Conservation (phyloP, 768 basidiomycete genomes). For the Tephrocybe rancida region DNA sequence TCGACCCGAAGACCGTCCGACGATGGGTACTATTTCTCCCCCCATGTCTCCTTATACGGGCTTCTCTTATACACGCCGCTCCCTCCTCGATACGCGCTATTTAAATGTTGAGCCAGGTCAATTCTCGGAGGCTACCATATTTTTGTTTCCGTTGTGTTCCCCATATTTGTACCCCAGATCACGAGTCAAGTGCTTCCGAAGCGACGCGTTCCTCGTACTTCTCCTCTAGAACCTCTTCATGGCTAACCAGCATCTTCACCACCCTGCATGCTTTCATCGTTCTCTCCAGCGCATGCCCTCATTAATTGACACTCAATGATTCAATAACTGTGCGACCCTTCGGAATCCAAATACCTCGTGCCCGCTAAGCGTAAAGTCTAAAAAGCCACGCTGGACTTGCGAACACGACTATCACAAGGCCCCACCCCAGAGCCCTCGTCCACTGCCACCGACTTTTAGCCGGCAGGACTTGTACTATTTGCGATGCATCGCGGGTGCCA, state of each 20-base stretch:
- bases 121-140: conserved; percentile 24
- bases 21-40: too few relatives aligned
- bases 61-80: conserved; percentile 18
- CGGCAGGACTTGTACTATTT: background rate
- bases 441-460: conserved; percentile 7
- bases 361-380: conserved; percentile 6
- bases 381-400: background rate
- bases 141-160: conserved; percentile 15
- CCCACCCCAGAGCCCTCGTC: background rate
- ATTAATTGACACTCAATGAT: too few relatives aligned
- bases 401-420: too few relatives aligned
- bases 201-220: too few relatives aligned
- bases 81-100: background rate
- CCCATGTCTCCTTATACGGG: conserved; percentile 18
- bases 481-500: background rate
- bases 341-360: conserved; percentile 1
- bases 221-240: too few relatives aligned
- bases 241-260: background rate
- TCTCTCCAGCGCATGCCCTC: background rate
- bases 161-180: conserved; percentile 24
- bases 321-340: too few relatives aligned
- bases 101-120: conserved; percentile 18
- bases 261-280: background rate
- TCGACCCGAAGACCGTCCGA: conserved; percentile 21
- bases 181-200: conserved; percentile 13